A percentile compares a stretch with the other conserved stretches of the same genome.
phyloP scores from a whole-genome alignment of 192 early-diverging fungal genomes.

The Fimicolochytrium jonesii region DNA sequence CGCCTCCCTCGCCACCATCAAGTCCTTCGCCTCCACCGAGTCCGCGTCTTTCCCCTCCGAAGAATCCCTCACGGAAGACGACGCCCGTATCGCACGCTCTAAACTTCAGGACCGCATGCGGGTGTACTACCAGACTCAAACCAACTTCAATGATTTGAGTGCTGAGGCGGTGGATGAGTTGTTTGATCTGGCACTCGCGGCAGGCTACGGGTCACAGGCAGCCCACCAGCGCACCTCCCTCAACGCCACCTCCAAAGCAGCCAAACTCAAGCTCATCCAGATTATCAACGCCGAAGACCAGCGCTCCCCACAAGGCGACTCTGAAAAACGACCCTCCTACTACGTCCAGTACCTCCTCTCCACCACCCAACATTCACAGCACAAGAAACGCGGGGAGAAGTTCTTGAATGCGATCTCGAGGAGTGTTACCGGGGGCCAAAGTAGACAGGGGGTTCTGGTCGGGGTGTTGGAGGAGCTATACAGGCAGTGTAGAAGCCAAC shows the following conservation, averaged over 20 bases:
- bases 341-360: conserved; percentile 37
- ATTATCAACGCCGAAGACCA: conserved; percentile 11
- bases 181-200: conserved; percentile 38
- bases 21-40: neutral
- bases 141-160: conserved; percentile 12
- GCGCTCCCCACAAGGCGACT: neutral
- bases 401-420: conserved; percentile 31
- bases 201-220: conserved; percentile 22
- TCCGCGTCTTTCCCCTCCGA: neutral
- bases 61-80: neutral
- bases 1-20: neutral
- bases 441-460: conserved; percentile 17
- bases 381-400: conserved; percentile 30
- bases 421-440: neutral
- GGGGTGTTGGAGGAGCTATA: conserved; percentile 32
- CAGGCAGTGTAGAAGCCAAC: conserved; percentile 30
- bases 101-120: conserved; percentile 3
- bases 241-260: neutral
- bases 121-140: neutral
- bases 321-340: conserved; percentile 27
- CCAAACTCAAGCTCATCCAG: neutral
- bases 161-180: conserved; percentile 14
- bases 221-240: neutral
- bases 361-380: neutral
- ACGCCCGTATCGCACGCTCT: neutral